Conservation (phyloP, 164 flowering plant species). For the Malania oleifera region DNA sequence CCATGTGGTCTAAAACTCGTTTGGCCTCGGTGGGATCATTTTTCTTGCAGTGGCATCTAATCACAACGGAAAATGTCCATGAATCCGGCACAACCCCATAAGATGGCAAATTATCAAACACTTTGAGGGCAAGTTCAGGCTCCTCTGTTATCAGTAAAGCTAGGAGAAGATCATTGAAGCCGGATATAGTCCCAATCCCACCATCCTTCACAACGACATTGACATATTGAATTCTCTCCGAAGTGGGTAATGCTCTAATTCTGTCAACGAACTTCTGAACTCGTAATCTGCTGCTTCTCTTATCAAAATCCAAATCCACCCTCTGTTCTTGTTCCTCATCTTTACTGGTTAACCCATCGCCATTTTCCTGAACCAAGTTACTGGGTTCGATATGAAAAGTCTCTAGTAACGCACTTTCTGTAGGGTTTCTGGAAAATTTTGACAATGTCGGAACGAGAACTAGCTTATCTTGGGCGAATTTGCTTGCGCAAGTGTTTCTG, state of each 20-base stretch:
- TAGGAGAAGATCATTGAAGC: constrained; percentile 43
- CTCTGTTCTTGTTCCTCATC: constrained; percentile 8
- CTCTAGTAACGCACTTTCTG: too few species aligned
- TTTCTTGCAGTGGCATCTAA: constrained; percentile 45
- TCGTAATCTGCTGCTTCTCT: constrained; percentile 9
- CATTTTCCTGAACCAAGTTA: background rate
- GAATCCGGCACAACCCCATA: constrained; percentile 39
- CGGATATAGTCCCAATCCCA: constrained; percentile 16
- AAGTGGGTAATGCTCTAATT: constrained; percentile 22
- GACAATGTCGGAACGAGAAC: background rate
- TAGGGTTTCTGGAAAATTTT: too few species aligned
- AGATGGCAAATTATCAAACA: constrained; percentile 29
- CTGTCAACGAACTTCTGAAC: constrained; percentile 18
- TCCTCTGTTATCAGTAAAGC: constrained; percentile 41
- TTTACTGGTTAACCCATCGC: constrained; percentile 2
- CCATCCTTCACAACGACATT: constrained; percentile 15
- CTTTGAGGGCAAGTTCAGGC: constrained; percentile 37
- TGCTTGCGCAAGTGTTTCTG: background rate
- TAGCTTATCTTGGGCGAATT: background rate
- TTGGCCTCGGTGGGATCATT: constrained; percentile 41
- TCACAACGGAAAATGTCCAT: constrained; percentile 44
- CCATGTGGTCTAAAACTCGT: constrained; percentile 40
- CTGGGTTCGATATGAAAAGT: too few species aligned
- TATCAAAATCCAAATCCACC: constrained; percentile 1
- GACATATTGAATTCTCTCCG: constrained; percentile 15